Evolutionary conservation across 73 alveolate genomes (phyloP).

Genomic region (Halteria grandinella): DNA sequence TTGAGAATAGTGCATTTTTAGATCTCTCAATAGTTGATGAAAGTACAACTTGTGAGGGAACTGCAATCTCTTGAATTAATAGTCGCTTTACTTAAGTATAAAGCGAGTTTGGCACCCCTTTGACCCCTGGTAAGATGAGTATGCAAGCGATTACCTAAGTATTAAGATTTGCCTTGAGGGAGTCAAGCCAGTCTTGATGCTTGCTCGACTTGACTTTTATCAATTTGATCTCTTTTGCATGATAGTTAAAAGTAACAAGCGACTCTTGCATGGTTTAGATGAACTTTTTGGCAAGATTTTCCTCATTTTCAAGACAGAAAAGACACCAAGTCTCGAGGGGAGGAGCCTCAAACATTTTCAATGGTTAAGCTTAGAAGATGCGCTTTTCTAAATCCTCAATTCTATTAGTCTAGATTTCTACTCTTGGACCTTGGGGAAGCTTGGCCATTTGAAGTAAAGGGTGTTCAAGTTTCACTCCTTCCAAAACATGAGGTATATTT

Average conservation of each 20-base stretch:
- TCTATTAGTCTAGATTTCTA: not conserved
- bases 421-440: slow-evolving; percentile 12
- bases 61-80: not conserved
- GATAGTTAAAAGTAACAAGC: slow-evolving; percentile 4
- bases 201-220: not conserved
- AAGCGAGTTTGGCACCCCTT: slow-evolving; percentile 3
- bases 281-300: not conserved
- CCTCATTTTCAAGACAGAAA: slow-evolving; percentile 1
- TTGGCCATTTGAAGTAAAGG: not conserved
- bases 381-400: slow-evolving; percentile 10
- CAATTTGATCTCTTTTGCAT: not conserved
- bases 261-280: not conserved
- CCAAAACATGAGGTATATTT: slow-evolving; percentile 6
- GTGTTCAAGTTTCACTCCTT: not conserved
- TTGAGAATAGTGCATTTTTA: slow-evolving; percentile 16
- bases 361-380: not conserved
- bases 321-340: slow-evolving; percentile 2
- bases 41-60: not conserved
- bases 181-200: not conserved
- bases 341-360: slow-evolving; percentile 23
- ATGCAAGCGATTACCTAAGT: not conserved
- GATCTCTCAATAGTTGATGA: slow-evolving; percentile 12
- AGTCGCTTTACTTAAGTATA: not conserved
- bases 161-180: not conserved
- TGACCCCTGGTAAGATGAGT: not conserved